A percentile compares a stretch with the other conserved stretches of the same genome.
Conservation (phyloP, 169 alveolate species). For the Theileria annulata region DNA sequence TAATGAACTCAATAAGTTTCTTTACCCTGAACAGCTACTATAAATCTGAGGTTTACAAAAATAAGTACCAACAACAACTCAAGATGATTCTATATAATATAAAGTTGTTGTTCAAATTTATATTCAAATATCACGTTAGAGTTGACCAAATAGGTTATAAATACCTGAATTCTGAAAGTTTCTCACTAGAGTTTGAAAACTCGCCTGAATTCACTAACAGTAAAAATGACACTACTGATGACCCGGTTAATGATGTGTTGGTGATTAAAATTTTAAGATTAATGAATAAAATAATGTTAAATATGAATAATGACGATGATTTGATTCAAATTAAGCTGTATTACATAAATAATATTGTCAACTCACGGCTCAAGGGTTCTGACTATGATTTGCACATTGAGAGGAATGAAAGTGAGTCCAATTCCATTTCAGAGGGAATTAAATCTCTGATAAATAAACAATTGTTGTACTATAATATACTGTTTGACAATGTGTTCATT, state of each 20-base stretch:
- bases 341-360: background rate
- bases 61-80: slow-evolving; percentile 3
- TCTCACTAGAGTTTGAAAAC: background rate
- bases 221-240: background rate
- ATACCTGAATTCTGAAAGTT: background rate
- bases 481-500: background rate
- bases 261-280: background rate
- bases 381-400: background rate
- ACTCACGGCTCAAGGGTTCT: background rate
- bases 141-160: background rate
- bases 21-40: background rate
- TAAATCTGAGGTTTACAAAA: background rate
- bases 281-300: background rate
- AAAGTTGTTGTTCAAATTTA: background rate
- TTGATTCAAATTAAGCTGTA: background rate
- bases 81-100: background rate
- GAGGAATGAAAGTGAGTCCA: background rate
- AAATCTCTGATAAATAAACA: background rate
- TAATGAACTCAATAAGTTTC: background rate
- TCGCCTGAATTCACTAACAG: background rate
- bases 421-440: background rate
- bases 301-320: slow-evolving; percentile 1
- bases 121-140: background rate
- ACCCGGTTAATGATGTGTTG: background rate
- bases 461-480: background rate